phyloP scores from a whole-genome alignment of 2,329 filamentous ascomycete species.

The Elsinoe perseae region DNA sequence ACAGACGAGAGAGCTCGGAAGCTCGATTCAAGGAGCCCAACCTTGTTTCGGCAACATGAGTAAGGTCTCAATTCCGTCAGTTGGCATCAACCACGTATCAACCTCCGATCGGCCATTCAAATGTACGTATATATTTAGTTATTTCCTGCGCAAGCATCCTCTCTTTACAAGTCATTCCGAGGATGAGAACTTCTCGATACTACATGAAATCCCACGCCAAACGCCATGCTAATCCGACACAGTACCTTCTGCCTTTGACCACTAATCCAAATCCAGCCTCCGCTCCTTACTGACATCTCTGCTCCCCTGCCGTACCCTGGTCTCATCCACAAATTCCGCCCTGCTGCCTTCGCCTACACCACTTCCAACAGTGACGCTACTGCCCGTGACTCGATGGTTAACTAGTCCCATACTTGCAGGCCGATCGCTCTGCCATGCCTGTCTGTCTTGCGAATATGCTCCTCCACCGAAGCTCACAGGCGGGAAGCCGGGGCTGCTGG shows the following conservation, averaged over 20 bases:
- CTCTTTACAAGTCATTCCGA: neutral
- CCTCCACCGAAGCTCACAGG: neutral
- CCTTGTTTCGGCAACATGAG: neutral
- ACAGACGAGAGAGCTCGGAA: slow-evolving; percentile 8
- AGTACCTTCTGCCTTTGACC: neutral
- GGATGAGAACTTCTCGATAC: neutral
- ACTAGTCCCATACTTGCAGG: slow-evolving; percentile 19
- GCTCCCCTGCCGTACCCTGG: neutral
- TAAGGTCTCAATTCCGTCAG: no score
- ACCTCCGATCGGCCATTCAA: neutral
- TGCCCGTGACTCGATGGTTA: slow-evolving; percentile 17
- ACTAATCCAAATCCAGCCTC: slow-evolving; percentile 3
- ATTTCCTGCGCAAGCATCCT: neutral
- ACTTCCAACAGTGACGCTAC: slow-evolving; percentile 17
- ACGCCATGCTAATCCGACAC: slow-evolving; percentile 12
- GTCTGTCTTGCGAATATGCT: neutral
- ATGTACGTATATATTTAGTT: neutral
- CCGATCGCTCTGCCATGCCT: slow-evolving; percentile 11
- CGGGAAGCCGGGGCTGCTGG: neutral
- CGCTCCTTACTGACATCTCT: slow-evolving; percentile 4
- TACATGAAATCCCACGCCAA: neutral
- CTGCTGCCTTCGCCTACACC: slow-evolving; percentile 17
- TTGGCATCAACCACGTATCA: neutral
- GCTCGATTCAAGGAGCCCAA: slow-evolving; percentile 2
- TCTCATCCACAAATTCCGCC: slow-evolving; percentile 16